Conservation (phyloP, 164 flowering plant genomes). For the Chimonanthus praecox region DNA sequence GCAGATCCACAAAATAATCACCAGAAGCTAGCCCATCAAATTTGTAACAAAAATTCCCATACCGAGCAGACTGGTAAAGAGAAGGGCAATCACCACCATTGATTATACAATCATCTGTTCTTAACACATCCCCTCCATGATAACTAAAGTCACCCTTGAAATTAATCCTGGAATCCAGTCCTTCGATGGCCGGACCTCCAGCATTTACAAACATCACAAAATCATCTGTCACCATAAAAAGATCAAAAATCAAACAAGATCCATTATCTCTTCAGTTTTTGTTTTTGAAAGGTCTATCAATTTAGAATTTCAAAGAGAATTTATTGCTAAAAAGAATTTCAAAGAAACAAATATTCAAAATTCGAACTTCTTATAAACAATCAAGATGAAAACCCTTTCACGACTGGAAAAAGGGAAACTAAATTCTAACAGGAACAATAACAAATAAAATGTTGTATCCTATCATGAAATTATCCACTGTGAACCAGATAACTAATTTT, state of each 20-base stretch:
- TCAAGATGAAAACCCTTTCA: neutral
- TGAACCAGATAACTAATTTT: too few species aligned
- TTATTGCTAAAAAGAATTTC: neutral
- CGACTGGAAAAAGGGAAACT: neutral
- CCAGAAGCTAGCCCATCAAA: slow-evolving; percentile 51
- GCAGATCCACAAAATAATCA: slow-evolving; percentile 69
- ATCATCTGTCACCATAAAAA: slow-evolving; percentile 36
- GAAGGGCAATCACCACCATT: slow-evolving; percentile 50
- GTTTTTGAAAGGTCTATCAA: neutral
- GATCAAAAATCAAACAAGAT: neutral
- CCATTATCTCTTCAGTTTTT: neutral
- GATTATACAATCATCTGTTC: slow-evolving; percentile 49
- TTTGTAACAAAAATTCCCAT: slow-evolving; percentile 56
- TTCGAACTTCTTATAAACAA: neutral
- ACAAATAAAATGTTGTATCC: neutral
- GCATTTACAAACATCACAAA: slow-evolving; percentile 61
- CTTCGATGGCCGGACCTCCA: slow-evolving; percentile 39
- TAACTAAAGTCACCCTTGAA: slow-evolving; percentile 36
- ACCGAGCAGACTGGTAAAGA: slow-evolving; percentile 63
- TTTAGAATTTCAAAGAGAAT: too few species aligned
- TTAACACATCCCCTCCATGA: slow-evolving; percentile 61
- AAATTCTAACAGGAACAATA: neutral
- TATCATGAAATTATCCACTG: too few species aligned
- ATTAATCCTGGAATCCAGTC: slow-evolving; percentile 17
- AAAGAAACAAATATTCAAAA: neutral